Evolutionary conservation across 139 green algal genomes (phyloP), one percentile per base, ranked within the genome.

Genomic region (Chlorella sp.): DNA sequence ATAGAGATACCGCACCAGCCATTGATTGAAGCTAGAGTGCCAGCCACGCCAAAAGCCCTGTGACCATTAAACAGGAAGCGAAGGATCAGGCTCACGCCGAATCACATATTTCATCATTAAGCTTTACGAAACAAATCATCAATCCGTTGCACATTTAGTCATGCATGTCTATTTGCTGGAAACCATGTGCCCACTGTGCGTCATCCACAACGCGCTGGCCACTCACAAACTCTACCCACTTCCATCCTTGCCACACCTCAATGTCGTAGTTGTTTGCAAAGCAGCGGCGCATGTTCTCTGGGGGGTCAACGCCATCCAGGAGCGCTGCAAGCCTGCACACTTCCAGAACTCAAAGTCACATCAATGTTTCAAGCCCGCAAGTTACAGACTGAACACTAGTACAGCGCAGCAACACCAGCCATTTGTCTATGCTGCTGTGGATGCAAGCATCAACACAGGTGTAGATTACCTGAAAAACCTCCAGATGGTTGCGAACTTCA

Each of bases 241-340:
- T 71, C 2, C 64, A 26, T 14, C 64, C 15, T 71, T 30, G 9
- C 3, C 66, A 89, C 3, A 97, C 96, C 93, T 97, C 92, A 40
- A 99, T 93, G 85, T 99, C 95, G 83, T 98, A 99, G 92, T 99
- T 99, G 91, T 99, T 98, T 69, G 93, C 95, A n/a, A 99, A 95
- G 91, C 97, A 99, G 69, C 97, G 94, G 0, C 86, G 90, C 97
- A 99, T 99, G 95, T 99, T 99, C 90, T 99, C 97, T 1, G 96
- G 96, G 0, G 95, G 90, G n/a, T 96, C 94, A 0, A 98, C 79
- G 42, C 96, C 96, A 48, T 97, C 97, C 24, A 96, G 90, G 53
- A 99, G 86, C 21, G 97, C 95, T 60, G 53, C 93, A 16, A 97
- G 68, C 0, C 91, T 86, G 78, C 21, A 64, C 2, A 34, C 32